Base-by-base conservation (phyloP, 768 basidiomycete genomes). In the Rhizopogon vesiculosus region DNA sequence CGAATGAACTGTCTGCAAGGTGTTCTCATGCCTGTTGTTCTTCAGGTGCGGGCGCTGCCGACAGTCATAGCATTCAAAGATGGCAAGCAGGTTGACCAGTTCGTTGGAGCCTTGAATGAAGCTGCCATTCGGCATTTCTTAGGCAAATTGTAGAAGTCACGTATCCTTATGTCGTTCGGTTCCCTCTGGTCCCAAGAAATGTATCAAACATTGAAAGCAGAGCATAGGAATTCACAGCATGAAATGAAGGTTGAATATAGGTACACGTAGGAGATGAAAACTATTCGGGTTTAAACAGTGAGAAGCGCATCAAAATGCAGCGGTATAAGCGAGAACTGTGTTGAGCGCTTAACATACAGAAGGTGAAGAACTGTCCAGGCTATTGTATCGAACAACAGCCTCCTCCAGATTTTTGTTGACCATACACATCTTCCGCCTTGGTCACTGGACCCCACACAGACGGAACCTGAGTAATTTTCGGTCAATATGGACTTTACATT, bases 361-460 rank as follows among this genome's bases (percentile, higher is more conserved):
- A 31, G 41, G 12, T 22, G 28, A 16, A 35, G 18, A 45, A 44
- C 18, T 33, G 19, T 35, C 29, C 56, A 29, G 41, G 41, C 71
- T 64, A 87, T 75, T 86, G 86, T 60, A 88, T 72, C 28, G 75
- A 77, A 73, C 86, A 88, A 57, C 84, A 86, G 50, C 59, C 76
- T 55, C 63, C 64, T 61, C 61, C 75, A 74, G 79, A 65, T 54
- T 77, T 72, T 67, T 83, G 84, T 53, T 87, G 89, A 25, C 87
- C 88, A 66, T 93, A 98, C 46, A 96, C 96, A 68, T 99, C 96
- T 56, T 96, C 92, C 42, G 84, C 84, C 66, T 89, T 91, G 60
- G 84, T 85, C n/a, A 96, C 86, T 22, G 91, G 87, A 9, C 97
- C 97, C 97, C 97, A 99, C 1, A 99, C 92, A 18, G 91, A 93